phyloP scores from a whole-genome alignment of 495 filamentous ascomycete genomes.

The Cercophora newfieldiana region DNA sequence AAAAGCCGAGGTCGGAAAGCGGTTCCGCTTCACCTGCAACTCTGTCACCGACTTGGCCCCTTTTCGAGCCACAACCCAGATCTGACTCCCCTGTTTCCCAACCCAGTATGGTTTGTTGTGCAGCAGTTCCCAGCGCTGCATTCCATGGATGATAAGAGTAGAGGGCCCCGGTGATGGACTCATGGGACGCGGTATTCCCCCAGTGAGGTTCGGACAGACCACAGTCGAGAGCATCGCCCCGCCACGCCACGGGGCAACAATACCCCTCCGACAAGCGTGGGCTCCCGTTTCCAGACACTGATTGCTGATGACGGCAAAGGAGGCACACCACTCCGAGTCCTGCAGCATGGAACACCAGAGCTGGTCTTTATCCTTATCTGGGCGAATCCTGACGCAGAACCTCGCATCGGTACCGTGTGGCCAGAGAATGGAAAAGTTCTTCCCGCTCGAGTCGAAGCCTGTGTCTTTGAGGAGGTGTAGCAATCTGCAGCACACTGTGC shows the following conservation, averaged over 20 bases:
- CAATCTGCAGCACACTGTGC: not conserved
- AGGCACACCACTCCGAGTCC: not conserved
- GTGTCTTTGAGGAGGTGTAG: not conserved
- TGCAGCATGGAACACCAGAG: not conserved
- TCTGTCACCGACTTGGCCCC: not conserved
- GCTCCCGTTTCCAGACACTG: not conserved
- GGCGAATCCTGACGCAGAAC: not conserved
- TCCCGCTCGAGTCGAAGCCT: not conserved
- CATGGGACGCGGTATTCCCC: not conserved
- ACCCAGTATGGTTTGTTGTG: not conserved
- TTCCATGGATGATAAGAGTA: no score
- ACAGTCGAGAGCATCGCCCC: not conserved
- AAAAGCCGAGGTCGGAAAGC: not conserved
- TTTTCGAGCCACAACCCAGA: not conserved
- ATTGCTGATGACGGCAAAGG: not conserved
- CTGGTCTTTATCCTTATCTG: not conserved
- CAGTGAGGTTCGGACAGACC: not conserved
- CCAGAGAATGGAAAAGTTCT: not conserved
- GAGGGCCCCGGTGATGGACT: not conserved
- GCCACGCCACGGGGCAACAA: not conserved
- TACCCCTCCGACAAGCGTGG: not conserved
- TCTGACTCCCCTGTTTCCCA: not conserved
- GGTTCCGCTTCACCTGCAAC: not conserved
- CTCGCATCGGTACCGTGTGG: not conserved
- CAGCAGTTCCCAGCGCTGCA: not conserved